These are phyloP conservation scores for Rutstroemia sp. DNA, from an alignment of 2,329 filamentous ascomycete species.

Conservation along the genomic window DNA sequence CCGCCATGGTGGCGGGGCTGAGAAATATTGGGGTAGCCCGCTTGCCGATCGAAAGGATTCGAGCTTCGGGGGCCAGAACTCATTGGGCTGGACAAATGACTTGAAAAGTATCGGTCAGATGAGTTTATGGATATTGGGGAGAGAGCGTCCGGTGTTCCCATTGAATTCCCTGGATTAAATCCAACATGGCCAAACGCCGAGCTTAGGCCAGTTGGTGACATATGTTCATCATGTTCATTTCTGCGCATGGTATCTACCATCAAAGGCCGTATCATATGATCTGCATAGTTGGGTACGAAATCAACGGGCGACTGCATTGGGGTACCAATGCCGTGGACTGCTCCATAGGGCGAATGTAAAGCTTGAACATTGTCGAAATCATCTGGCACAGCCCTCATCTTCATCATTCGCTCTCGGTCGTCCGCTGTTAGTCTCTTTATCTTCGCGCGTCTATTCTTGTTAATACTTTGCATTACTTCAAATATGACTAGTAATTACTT, in stretches of 20 bases:
- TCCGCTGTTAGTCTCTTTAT: conserved; percentile 65
- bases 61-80: conserved; percentile 42
- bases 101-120: conserved; percentile 46
- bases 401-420: conserved; percentile 63
- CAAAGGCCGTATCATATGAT: conserved; percentile 52
- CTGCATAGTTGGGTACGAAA: conserved; percentile 41
- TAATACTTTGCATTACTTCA: not conserved
- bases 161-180: conserved; percentile 47
- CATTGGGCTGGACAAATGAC: conserved; percentile 40
- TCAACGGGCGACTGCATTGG: conserved; percentile 29
- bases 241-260: conserved; percentile 62
- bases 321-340: conserved; percentile 32
- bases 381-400: conserved; percentile 63
- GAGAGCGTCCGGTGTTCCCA: conserved; percentile 46
- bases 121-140: conserved; percentile 50
- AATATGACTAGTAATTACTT: conserved; percentile 29
- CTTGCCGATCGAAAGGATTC: conserved; percentile 45
- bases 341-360: conserved; percentile 59
- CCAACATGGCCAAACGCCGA: conserved; percentile 61
- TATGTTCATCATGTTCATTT: conserved; percentile 54
- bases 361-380: conserved; percentile 65
- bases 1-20: conserved; percentile 35
- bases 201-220: conserved; percentile 59
- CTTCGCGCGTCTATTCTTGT: conserved; percentile 52
- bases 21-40: conserved; percentile 40